Base-by-base conservation (phyloP, 805 yeast genomes). In the Barnettozyma pratensis region DNA sequence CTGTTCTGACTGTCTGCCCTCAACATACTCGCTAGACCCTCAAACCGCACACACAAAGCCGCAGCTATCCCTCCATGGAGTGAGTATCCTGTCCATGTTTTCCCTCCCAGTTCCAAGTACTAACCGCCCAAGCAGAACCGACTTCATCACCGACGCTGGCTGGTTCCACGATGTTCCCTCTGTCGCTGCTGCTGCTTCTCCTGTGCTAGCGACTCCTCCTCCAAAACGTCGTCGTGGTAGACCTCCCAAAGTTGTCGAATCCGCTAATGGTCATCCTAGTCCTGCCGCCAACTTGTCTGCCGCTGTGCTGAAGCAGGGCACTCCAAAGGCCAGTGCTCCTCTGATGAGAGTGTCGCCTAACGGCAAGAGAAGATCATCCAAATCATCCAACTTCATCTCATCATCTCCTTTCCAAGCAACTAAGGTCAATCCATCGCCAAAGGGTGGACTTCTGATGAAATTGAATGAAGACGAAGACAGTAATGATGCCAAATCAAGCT, bases 221-320 rank as follows among this genome's bases (percentile, higher is more conserved):
- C 57, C 60, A 25, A 61, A 58, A 42, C 61, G 64, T 14, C 62
- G 63, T 38, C 61, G 64, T 51, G 65, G 65, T 7, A 60, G 65
- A 54, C 63, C 63, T 19, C 49, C 64, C 9, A 60, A 53, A 45
- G 44, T 52, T 19, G 38, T 44, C 12, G 41, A 48, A 26, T 25
- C 32, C 6, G 39, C 40, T 2, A 47, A 46, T 9, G 48, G 45
- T 8, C 29, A 39, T 2, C 50, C 54, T 4, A 51, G 56, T 29
- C 58, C 59, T 25, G 64, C 65, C 37, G 64, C 61, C 9, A 47
- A 47, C 45, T 42, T 54, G 7, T 61, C 65, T 0, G 65, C 65
- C 4, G 60, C 64, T 19, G 61, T 58, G 8, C 29, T 59, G 44
- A 61, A 55, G 42, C 63, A 55, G 39, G 65, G 65, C 1, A 54